Conservation (phyloP, 208 protist species). For the Leishmania mexicana region DNA sequence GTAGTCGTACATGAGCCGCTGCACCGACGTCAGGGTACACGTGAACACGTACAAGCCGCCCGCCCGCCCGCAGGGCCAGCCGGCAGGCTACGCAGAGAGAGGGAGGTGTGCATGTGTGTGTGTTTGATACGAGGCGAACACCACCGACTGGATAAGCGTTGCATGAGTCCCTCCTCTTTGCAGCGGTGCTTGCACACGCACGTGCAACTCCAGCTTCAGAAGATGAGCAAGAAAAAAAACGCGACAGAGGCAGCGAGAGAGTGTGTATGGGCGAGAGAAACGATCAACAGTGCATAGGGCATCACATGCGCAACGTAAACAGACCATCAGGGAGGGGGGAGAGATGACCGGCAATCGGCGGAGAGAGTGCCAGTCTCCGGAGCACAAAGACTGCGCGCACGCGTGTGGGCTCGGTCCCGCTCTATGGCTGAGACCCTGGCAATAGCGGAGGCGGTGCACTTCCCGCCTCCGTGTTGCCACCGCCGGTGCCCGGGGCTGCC, state of each 20-base stretch:
- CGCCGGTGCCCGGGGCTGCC: conserved; percentile 35
- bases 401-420: background rate
- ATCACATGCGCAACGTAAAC: background rate
- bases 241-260: background rate
- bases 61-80: background rate
- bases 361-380: background rate
- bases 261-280: background rate
- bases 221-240: background rate
- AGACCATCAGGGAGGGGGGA: background rate
- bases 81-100: background rate
- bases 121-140: background rate
- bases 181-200: background rate
- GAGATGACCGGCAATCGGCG: background rate
- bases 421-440: background rate
- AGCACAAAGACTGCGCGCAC: background rate
- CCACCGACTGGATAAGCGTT: background rate
- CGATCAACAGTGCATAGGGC: background rate
- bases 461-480: background rate
- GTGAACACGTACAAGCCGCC: background rate
- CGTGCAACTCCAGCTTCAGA: background rate
- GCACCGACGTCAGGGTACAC: background rate
- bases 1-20: conserved; percentile 7
- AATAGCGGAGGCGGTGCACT: background rate
- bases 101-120: background rate
- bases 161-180: background rate